Base-by-base conservation (phyloP, 163 green algal species). In the Scenedesmus sp. region DNA sequence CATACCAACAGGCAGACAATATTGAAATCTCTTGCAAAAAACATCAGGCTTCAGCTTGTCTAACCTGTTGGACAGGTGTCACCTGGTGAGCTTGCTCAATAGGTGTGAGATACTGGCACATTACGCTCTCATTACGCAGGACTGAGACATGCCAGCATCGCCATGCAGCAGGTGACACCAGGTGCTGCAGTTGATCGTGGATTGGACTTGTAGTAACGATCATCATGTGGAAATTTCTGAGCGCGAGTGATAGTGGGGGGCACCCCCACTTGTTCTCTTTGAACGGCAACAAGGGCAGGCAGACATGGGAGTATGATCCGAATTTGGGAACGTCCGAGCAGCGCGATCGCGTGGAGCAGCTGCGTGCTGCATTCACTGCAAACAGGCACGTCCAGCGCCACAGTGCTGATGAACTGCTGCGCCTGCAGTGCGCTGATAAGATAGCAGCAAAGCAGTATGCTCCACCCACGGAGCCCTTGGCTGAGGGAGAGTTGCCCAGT, bases 241-340 rank as follows among this genome's bases (percentile, higher is more conserved):
- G 73, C 30, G 84, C 92, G 1, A 90, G 93, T 49, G 86, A 93
- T 30, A 92, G 82, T 6, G 89, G 90, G 30, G 93, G 88, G 6
- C 81, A 96, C 84, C 95, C 95, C n/a, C 85, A 94, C 78, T 92
- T 97, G n/a, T 70, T 81, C 15, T 96, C 93, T 35, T 53, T 98
- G 30, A 99, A 98, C 87, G 92, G 93, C 10, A 91, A 97, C 91
- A 80, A 95, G 40, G 98, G 98, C 1, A 92, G 98, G 0, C 97
- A 99, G 90, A 95, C 96, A 0, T 99, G 98, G 98, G 94, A 96
- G 46, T 99, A 93, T 87, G 96, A 99, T 42, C 76, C 92, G 0
- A 68, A 94, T 0, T 96, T 94, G 0, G 97, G 96, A 46, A 98
- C 94, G 0, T 73, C 92, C 1, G 94, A 97, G 88, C 94, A 99